Conservation (phyloP, 2,329 filamentous ascomycete species). For the Zymoseptoria crescenta region DNA sequence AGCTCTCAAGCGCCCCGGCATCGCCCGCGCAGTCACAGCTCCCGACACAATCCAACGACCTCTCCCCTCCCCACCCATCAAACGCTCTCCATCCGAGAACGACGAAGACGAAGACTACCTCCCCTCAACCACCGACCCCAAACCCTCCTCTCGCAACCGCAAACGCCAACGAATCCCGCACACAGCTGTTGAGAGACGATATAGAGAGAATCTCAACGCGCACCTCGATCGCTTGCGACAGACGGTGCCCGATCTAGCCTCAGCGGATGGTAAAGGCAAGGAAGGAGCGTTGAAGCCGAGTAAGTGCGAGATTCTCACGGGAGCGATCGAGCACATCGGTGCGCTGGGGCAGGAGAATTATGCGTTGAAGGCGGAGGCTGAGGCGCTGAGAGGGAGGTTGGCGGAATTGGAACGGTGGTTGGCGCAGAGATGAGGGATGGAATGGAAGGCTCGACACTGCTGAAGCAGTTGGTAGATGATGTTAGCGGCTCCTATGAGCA, state of each 20-base stretch:
- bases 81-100: slow-evolving; percentile 22
- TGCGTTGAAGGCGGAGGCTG: slow-evolving; percentile 21
- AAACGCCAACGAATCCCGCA: slow-evolving; percentile 31
- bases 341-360: slow-evolving; percentile 23
- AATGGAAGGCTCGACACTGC: not conserved
- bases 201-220: slow-evolving; percentile 31
- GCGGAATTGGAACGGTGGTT: slow-evolving; percentile 25
- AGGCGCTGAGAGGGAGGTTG: slow-evolving; percentile 20
- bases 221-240: slow-evolving; percentile 29
- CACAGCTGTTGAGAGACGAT: slow-evolving; percentile 30
- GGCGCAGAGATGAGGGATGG: not conserved
- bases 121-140: slow-evolving; percentile 11
- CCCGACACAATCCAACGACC: slow-evolving; percentile 15
- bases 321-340: slow-evolving; percentile 29
- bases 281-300: slow-evolving; percentile 26
- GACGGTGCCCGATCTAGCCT: slow-evolving; percentile 25
- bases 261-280: slow-evolving; percentile 11
- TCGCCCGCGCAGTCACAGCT: slow-evolving; percentile 21
- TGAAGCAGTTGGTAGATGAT: not conserved
- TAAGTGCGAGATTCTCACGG: slow-evolving; percentile 31
- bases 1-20: slow-evolving; percentile 8
- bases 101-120: slow-evolving; percentile 24
- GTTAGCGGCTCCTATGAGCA: not conserved
- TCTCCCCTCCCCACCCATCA: slow-evolving; percentile 14
- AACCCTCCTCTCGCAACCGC: slow-evolving; percentile 17